Percentiles rank a stretch among this genome's conserved stretches.
phyloP scores from a whole-genome alignment of 805 yeast species.

The Candida qinlingensis region DNA sequence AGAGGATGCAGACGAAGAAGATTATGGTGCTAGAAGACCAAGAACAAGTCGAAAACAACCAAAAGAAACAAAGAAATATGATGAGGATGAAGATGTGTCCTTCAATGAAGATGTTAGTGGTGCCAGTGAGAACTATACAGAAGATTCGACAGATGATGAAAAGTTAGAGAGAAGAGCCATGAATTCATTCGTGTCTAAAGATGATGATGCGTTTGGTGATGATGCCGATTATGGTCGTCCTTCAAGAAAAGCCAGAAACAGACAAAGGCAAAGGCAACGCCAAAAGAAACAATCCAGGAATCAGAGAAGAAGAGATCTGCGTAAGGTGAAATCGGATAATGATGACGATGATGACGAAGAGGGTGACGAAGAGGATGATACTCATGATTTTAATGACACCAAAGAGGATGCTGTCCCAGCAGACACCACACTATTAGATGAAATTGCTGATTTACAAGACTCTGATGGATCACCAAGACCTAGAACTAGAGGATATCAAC shows the following conservation, averaged over 20 bases:
- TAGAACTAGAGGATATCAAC: conserved; percentile 3
- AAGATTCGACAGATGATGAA: conserved; percentile 8
- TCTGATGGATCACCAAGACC: conserved; percentile 35
- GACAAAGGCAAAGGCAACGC: conserved; percentile 6
- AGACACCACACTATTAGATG: conserved; percentile 47
- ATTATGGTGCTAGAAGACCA: conserved; percentile 6
- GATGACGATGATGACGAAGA: conserved; percentile 2
- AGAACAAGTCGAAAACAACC: conserved; percentile 9
- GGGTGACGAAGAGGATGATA: conserved; percentile 25
- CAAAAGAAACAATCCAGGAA: conserved; percentile 2
- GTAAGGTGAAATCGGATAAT: background rate
- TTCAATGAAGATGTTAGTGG: conserved; percentile 38
- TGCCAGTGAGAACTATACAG: conserved; percentile 7
- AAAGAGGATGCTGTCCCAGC: conserved; percentile 18
- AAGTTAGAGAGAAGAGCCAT: conserved; percentile 16
- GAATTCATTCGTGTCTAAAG: conserved; percentile 22
- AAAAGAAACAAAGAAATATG: conserved; percentile 9
- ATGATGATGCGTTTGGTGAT: conserved; percentile 24
- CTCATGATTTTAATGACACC: conserved; percentile 2
- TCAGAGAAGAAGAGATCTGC: conserved; percentile 20
- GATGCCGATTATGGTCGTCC: conserved; percentile 9
- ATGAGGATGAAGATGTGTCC: conserved; percentile 27
- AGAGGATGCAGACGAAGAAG: conserved; percentile 8
- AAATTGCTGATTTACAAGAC: conserved; percentile 34
- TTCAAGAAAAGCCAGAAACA: conserved; percentile 8